A percentile compares a stretch with the other conserved stretches of the same genome.
Evolutionary conservation across 257 asterid genomes (phyloP).

Genomic region (Avicennia marina): DNA sequence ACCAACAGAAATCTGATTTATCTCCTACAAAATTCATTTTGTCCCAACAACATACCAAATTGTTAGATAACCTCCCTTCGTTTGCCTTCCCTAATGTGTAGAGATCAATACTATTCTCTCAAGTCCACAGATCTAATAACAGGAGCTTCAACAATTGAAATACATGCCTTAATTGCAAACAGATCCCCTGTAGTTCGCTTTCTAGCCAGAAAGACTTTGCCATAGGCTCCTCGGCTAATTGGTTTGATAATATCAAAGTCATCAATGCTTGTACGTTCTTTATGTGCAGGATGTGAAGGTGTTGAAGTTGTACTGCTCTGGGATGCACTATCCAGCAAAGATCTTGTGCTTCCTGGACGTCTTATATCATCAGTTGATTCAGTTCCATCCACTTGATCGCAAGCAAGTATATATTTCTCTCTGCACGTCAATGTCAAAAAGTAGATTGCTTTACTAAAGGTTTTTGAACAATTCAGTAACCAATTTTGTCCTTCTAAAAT

Average conservation of each 20-base stretch:
- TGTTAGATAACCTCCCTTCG: too few species aligned
- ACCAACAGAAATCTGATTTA: too few species aligned
- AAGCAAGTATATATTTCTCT: slow-evolving; percentile 81
- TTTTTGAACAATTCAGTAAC: not conserved
- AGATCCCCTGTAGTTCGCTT: slow-evolving; percentile 92
- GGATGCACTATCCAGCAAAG: slow-evolving; percentile 58
- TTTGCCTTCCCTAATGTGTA: too few species aligned
- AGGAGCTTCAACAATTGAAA: slow-evolving; percentile 10
- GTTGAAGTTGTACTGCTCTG: slow-evolving; percentile 75
- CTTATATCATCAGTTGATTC: slow-evolving; percentile 44
- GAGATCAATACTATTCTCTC: not conserved
- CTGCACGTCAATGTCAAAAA: slow-evolving; percentile 47
- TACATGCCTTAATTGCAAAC: slow-evolving; percentile 82
- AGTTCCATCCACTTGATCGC: slow-evolving; percentile 57
- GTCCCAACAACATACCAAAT: too few species aligned
- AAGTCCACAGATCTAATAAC: slow-evolving; percentile 7
- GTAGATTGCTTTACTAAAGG: slow-evolving; percentile 22
- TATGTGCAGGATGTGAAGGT: slow-evolving; percentile 64
- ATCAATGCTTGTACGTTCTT: slow-evolving; percentile 79
- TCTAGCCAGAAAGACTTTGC: slow-evolving; percentile 85
- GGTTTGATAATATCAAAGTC: slow-evolving; percentile 93
- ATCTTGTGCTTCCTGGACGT: slow-evolving; percentile 57
- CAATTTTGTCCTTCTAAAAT: slow-evolving; percentile 16
- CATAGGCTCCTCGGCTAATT: slow-evolving; percentile 93
- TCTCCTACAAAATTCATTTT: too few species aligned